Conservation (phyloP, 495 filamentous ascomycete genomes). For the Aspergillus cristatus region DNA sequence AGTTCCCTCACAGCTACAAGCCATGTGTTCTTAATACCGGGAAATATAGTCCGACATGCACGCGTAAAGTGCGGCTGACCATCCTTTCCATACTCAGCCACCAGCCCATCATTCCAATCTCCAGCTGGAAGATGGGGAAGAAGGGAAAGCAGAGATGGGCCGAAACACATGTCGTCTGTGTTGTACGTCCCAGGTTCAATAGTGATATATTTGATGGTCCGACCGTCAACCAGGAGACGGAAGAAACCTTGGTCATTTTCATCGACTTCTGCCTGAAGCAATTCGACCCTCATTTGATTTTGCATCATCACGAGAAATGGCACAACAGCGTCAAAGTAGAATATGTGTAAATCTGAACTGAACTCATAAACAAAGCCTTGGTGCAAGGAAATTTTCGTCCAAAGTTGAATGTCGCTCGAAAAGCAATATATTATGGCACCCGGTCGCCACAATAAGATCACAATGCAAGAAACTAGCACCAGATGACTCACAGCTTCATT, state of each 20-base stretch:
- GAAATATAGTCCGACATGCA: constrained; percentile 9
- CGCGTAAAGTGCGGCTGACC: constrained; percentile 13
- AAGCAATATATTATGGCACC: too few relatives aligned
- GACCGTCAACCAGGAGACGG: constrained; percentile 20
- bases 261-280: constrained; percentile 20
- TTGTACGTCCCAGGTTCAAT: constrained; percentile 22
- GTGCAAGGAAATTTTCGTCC: too few relatives aligned
- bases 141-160: constrained; percentile 12
- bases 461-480: too few relatives aligned
- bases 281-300: too few relatives aligned
- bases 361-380: too few relatives aligned
- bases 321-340: too few relatives aligned
- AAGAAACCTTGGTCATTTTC: constrained; percentile 18
- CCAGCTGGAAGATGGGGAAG: constrained; percentile 13
- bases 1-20: too few relatives aligned
- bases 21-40: constrained; percentile 13
- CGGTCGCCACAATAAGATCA: too few relatives aligned
- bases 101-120: constrained; percentile 18
- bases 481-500: too few relatives aligned
- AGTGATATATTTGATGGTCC: constrained; percentile 25
- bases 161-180: constrained; percentile 26
- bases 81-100: constrained; percentile 8
- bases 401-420: too few relatives aligned
- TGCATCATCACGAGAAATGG: too few relatives aligned
- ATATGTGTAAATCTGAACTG: too few relatives aligned